Evolutionary conservation across 257 asterid genomes (phyloP).

Genomic region (Lycium barbarum): DNA sequence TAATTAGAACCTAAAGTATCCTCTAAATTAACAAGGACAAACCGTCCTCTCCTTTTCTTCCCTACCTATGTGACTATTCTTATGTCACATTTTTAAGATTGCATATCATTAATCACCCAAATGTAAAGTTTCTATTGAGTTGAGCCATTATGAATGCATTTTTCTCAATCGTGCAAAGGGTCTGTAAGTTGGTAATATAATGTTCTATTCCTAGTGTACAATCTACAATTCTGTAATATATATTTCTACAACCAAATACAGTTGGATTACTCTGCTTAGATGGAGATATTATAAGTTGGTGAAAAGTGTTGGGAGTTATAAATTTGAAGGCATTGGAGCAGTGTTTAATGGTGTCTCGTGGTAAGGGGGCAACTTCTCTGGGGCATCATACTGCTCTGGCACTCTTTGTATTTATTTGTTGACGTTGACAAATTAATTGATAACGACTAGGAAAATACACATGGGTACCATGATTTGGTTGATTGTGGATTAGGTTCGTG

Average conservation of each 20-base stretch:
- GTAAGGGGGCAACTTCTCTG: constrained; percentile 53
- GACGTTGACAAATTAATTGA: constrained; percentile 20
- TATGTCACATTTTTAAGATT: not conserved
- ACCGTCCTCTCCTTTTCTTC: no score
- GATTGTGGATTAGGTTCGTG: constrained; percentile 49
- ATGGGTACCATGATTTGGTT: constrained; percentile 51
- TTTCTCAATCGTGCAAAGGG: no score
- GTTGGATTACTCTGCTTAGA: no score
- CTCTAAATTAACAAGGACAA: not conserved
- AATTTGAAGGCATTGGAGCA: not conserved
- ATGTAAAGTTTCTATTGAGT: no score
- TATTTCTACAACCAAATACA: no score
- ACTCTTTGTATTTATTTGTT: constrained; percentile 33
- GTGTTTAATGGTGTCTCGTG: constrained; percentile 50
- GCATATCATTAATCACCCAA: no score
- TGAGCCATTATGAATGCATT: no score
- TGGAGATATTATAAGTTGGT: no score
- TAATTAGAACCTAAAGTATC: not conserved
- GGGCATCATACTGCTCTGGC: constrained; percentile 42
- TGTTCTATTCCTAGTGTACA: no score
- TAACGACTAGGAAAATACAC: constrained; percentile 38
- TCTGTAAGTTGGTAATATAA: no score
- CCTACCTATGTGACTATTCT: not conserved
- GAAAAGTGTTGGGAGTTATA: not conserved
- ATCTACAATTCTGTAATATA: no score